Evolutionary conservation across 306 rosid genomes (phyloP), one percentile per base, ranked within the genome.

Genomic region (Vigna mungo): DNA sequence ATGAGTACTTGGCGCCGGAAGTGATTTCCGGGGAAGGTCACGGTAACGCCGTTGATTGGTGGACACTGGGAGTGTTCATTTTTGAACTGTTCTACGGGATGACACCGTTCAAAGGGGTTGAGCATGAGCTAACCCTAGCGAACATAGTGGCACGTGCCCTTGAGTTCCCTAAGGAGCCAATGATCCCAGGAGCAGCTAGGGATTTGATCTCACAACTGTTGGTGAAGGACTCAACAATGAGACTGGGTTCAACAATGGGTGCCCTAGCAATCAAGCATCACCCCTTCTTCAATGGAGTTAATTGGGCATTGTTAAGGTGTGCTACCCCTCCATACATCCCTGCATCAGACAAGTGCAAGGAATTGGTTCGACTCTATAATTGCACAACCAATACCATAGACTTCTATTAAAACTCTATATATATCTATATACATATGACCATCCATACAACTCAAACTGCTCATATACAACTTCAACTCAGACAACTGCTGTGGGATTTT

Each of bases 41-140:
- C 25, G 94, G 92, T n/a, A 88, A 88, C 75, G 92, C 85, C 18
- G 92, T 91, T n/a, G 96, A 91, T 78, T 89, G 96, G 94, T 91
- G 94, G 96, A 91, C 92, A 0, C 66, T 87, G 2, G 96, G 96
- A 3, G 80, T 91, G 44, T 89, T 89, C 64, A 84, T 86, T 17
- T 91, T 74, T 64, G 94, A 91, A 54, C 17, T 91, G 34, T 82
- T 91, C 39, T 89, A 89, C 25, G 97, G 94, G 7, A 88, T 89
- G 30, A 91, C 97, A 43, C 94, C 97, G 8, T 89, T 91, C 73
- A 89, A 83, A 58, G 92, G 97, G 12, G 47, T 83, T 36, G 91
- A 88, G 76, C 77, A 91, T 70, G 97, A 91, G 84, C 75, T 89
- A 59, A 91, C 94, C 61, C 75, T 89, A 74, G 88, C 94, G 16